These are phyloP conservation scores for Bimuria novae-zelandiae DNA, from an alignment of 2,329 filamentous ascomycete genomes.

Conservation along the genomic window DNA sequence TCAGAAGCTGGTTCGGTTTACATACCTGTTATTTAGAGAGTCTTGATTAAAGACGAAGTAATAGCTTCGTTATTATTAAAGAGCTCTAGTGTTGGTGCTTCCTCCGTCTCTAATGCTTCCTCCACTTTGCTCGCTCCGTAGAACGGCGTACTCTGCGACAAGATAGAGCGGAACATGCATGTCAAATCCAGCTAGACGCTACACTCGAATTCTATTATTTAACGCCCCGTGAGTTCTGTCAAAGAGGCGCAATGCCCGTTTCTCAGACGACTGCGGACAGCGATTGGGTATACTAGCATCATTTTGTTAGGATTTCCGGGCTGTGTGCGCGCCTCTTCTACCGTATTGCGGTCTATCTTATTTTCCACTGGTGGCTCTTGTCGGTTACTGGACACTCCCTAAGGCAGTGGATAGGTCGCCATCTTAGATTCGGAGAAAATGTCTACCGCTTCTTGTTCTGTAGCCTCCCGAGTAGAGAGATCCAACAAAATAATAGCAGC, in stretches of 20 bases:
- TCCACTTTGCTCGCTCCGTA: no score
- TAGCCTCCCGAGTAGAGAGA: no score
- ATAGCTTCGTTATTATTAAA: not conserved
- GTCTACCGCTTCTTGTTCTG: no score
- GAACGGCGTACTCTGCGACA: no score
- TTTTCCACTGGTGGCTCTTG: not conserved
- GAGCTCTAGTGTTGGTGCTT: not conserved
- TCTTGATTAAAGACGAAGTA: not conserved
- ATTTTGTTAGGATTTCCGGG: not conserved
- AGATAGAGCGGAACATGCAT: no score
- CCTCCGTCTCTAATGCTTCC: no score
- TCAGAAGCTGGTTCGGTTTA: not conserved
- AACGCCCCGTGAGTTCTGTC: not conserved
- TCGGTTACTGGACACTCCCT: not conserved
- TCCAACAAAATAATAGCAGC: not conserved
- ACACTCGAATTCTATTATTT: constrained; percentile 2
- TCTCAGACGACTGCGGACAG: not conserved
- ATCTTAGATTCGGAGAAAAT: not conserved
- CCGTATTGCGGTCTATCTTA: not conserved
- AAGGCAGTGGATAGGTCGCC: not conserved
- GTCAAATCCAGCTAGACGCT: not conserved
- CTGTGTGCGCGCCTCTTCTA: not conserved
- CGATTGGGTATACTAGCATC: not conserved
- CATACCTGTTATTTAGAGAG: not conserved
- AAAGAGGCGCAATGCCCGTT: constrained; percentile 1